Evolutionary conservation across 257 asterid species (phyloP), one percentile per base, ranked within the genome.

Genomic region (Dorcoceras hygrometricum): DNA sequence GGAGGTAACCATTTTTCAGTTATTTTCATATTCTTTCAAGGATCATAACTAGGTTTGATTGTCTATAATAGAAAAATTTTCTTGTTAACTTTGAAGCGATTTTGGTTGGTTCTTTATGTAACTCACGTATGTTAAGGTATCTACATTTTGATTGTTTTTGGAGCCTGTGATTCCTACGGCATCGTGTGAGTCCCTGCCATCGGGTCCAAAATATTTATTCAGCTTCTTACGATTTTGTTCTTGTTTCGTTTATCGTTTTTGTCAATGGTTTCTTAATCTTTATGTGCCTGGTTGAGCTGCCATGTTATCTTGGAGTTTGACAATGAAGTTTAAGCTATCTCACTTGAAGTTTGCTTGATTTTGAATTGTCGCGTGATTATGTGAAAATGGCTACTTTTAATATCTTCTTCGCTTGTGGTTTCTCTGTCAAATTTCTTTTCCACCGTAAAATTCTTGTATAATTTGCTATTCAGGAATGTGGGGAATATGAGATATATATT

Each of bases 1-100:
- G 97, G 99, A 86, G 99, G 98, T 91, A 65, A 20, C 29, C 5
- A 27, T 11, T 63, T 8, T 20, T 39, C 51, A 29, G 18, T 25
- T 66, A 51, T 0, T 56, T 59, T 43, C 23, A 10, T 18, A 28
- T 51, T 23, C 2, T 56, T 6, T 67, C 8, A 11, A 50, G n/a
- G 31, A 4, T 24, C 10, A 1, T n/a, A 26, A n/a, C 62, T 24
- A 10, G 43, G 61, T 67, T 60, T n/a, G 23, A 24, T 26, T 19
- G 29, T 39, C 66, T 57, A 64, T 36, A 27, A 43, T 5, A 6
- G 20, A 27, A 23, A 6, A 8, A 10, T 23, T 62, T 28, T 9
- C 55, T 59, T 62, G 63, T 68, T 65, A 3, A 23, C 11, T 8
- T 62, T 70, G 61, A 46, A 24, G 24, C 31, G 23, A 29, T 29